Percentiles rank a stretch among this genome's conserved stretches.
phyloP scores from a whole-genome alignment of 176 grass and related monocot species.

The Paspalum vaginatum region DNA sequence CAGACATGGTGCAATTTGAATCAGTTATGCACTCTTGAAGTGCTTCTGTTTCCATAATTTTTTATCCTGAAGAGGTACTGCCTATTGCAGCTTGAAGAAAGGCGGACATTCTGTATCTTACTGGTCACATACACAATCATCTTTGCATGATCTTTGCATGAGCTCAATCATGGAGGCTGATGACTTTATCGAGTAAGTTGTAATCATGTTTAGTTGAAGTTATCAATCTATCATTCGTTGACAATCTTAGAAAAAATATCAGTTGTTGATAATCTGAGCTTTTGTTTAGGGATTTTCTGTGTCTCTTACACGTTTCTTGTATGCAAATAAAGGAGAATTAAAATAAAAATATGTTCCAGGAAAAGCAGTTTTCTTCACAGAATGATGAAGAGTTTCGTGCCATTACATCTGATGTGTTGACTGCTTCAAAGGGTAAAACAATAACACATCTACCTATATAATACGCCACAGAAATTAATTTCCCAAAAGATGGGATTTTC shows the following conservation, averaged over 20 bases:
- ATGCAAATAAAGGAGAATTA: slow-evolving; percentile 58
- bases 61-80: slow-evolving; percentile 35
- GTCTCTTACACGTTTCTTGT: slow-evolving; percentile 20
- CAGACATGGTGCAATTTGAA: slow-evolving; percentile 38
- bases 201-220: slow-evolving; percentile 22
- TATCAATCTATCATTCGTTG: background rate
- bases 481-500: background rate
- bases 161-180: slow-evolving; percentile 52
- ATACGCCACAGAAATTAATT: background rate
- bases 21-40: slow-evolving; percentile 30
- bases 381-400: slow-evolving; percentile 50
- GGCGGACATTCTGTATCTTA: slow-evolving; percentile 55
- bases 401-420: slow-evolving; percentile 53
- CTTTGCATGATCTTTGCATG: slow-evolving; percentile 53
- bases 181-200: slow-evolving; percentile 57
- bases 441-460: slow-evolving; percentile 26
- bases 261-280: too few species aligned
- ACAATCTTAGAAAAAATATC: slow-evolving; percentile 20
- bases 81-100: slow-evolving; percentile 60
- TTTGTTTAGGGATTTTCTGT: slow-evolving; percentile 13
- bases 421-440: slow-evolving; percentile 66
- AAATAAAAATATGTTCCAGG: slow-evolving; percentile 55
- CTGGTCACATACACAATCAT: slow-evolving; percentile 58
- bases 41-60: slow-evolving; percentile 23
- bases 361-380: slow-evolving; percentile 48